phyloP scores from a whole-genome alignment of 1,284 basidiomycete genomes.

The Cryptococcus hybrid region DNA sequence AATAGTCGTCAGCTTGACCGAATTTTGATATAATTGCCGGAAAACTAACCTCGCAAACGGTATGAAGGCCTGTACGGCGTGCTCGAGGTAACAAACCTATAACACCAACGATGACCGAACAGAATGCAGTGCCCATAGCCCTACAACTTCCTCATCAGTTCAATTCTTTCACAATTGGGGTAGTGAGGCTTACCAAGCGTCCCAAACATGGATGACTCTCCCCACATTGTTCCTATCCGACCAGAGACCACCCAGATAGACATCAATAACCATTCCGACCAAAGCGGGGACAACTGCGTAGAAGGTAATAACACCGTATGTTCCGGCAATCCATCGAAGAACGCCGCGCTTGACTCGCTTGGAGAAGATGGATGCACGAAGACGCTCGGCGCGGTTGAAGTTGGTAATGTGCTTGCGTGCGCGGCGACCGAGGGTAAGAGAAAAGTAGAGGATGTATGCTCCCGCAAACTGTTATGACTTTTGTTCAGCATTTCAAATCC shows the following conservation, averaged over 20 bases:
- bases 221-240: conserved; percentile 60
- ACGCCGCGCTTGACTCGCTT: conserved; percentile 50
- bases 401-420: conserved; percentile 55
- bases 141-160: conserved; percentile 2
- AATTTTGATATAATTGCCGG: no score
- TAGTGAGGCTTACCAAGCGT: conserved; percentile 60
- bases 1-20: background rate
- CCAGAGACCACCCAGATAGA: conserved; percentile 69
- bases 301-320: conserved; percentile 65
- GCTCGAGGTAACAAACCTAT: background rate
- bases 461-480: conserved; percentile 57
- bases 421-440: conserved; percentile 56
- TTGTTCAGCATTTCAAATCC: no score
- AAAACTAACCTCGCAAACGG: no score
- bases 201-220: conserved; percentile 67
- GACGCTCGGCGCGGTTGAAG: conserved; percentile 64
- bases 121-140: conserved; percentile 23
- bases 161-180: background rate
- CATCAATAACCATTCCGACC: conserved; percentile 67
- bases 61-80: background rate
- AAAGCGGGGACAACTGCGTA: conserved; percentile 72
- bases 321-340: conserved; percentile 61
- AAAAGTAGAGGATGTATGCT: conserved; percentile 69
- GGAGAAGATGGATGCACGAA: conserved; percentile 51
- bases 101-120: conserved; percentile 15